A percentile compares a stretch with the other conserved stretches of the same genome.
phyloP scores from a whole-genome alignment of 2,329 filamentous ascomycete genomes.

The Penicillium sp. region DNA sequence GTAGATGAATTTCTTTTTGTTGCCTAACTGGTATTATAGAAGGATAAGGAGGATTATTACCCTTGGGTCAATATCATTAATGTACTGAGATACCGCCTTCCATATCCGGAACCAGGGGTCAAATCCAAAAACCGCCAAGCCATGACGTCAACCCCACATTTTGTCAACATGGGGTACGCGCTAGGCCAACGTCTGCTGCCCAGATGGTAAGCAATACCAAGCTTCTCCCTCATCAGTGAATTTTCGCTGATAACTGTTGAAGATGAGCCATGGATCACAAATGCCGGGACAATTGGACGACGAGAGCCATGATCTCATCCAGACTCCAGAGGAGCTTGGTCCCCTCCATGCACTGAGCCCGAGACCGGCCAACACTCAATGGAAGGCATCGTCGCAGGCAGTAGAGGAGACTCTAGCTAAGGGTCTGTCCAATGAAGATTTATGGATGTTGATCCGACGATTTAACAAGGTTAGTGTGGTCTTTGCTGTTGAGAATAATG shows the following conservation, averaged over 20 bases:
- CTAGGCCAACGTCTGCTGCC: neutral
- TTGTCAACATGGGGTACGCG: neutral
- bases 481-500: neutral
- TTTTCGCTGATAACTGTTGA: neutral
- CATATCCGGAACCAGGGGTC: neutral
- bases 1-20: too few species aligned
- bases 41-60: neutral
- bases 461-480: conserved; percentile 65
- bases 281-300: conserved; percentile 11
- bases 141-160: conserved; percentile 14
- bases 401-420: conserved; percentile 56
- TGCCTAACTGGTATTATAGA: neutral
- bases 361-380: conserved; percentile 16
- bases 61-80: neutral
- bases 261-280: conserved; percentile 16
- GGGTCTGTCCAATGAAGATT: conserved; percentile 68
- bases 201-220: conserved; percentile 4
- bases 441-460: conserved; percentile 69
- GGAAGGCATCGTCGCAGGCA: conserved; percentile 20
- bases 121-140: conserved; percentile 8
- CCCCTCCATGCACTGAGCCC: conserved; percentile 10
- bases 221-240: neutral
- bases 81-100: neutral
- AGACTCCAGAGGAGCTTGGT: conserved; percentile 10
- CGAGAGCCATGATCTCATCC: conserved; percentile 8